phyloP scores from a whole-genome alignment of 2,329 filamentous ascomycete genomes.

The Alternaria ventricosa region DNA sequence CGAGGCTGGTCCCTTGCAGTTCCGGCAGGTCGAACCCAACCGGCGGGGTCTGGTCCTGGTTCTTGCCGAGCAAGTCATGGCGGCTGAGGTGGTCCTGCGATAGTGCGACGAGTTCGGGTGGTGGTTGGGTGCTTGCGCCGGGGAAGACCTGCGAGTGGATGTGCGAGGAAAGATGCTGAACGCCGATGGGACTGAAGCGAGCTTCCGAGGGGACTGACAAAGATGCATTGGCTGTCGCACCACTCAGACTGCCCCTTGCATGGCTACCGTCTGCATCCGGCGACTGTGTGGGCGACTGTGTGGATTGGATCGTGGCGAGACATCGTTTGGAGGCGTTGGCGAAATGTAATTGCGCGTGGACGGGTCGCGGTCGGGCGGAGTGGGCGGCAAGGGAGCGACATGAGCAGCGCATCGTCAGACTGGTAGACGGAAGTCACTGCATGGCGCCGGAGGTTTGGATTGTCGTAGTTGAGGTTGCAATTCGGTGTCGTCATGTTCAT shows the following conservation, averaged over 20 bases:
- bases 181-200: constrained; percentile 89
- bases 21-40: constrained; percentile 85
- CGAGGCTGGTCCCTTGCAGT: constrained; percentile 79
- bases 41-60: constrained; percentile 74
- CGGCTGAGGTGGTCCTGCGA: constrained; percentile 81
- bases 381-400: constrained; percentile 28
- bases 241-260: constrained; percentile 20
- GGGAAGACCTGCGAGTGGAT: constrained; percentile 86
- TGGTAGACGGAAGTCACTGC: constrained; percentile 27
- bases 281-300: neutral
- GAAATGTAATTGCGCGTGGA: constrained; percentile 15
- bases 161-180: constrained; percentile 88
- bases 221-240: constrained; percentile 14
- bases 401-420: constrained; percentile 41
- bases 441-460: constrained; percentile 19
- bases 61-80: constrained; percentile 90
- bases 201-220: constrained; percentile 57
- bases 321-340: constrained; percentile 25
- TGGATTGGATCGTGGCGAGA: constrained; percentile 28
- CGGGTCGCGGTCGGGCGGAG: constrained; percentile 25
- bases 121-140: constrained; percentile 59
- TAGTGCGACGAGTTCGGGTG: constrained; percentile 76
- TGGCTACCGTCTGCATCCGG: constrained; percentile 10
- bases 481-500: constrained; percentile 2
- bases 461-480: neutral